phyloP scores from a whole-genome alignment of 306 rosid genomes.

The Macrotyloma uniflorum region DNA sequence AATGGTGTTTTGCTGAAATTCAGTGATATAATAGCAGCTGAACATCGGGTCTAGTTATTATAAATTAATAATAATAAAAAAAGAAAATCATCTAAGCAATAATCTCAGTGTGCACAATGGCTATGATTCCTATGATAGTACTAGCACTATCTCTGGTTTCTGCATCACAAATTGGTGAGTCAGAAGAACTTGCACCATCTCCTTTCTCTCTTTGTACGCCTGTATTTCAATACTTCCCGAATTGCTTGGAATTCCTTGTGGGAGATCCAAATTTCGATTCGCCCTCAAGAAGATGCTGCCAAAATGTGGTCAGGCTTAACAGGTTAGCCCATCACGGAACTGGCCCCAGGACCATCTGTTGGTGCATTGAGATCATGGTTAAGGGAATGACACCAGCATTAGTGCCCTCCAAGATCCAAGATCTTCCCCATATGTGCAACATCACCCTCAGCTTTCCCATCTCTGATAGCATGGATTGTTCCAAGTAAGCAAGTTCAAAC shows the following conservation, averaged over 20 bases:
- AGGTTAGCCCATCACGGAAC: constrained; percentile 27
- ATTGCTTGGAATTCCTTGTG: constrained; percentile 41
- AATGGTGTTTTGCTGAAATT: not conserved
- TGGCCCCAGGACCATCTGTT: constrained; percentile 36
- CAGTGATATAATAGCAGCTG: not conserved
- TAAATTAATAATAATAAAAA: not conserved
- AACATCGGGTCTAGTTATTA: not conserved
- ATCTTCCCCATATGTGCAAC: constrained; percentile 42
- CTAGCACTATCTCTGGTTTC: constrained; percentile 1
- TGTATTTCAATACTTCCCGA: constrained; percentile 35
- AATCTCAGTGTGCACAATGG: not conserved
- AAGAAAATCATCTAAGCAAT: not conserved
- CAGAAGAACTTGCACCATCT: not conserved
- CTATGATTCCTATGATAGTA: constrained; percentile 20
- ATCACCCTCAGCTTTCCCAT: constrained; percentile 50
- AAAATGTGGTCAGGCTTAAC: constrained; percentile 31
- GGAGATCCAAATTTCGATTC: not conserved
- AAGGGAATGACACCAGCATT: constrained; percentile 37
- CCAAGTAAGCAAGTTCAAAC: constrained; percentile 29
- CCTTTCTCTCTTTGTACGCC: constrained; percentile 26
- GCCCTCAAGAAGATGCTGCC: constrained; percentile 38
- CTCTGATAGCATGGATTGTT: constrained; percentile 50
- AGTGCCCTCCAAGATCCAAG: not conserved
- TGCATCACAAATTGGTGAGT: not conserved
- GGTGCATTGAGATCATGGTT: constrained; percentile 42